phyloP scores from a whole-genome alignment of 768 basidiomycete species.

The Rhodotorula taiwanensis region DNA sequence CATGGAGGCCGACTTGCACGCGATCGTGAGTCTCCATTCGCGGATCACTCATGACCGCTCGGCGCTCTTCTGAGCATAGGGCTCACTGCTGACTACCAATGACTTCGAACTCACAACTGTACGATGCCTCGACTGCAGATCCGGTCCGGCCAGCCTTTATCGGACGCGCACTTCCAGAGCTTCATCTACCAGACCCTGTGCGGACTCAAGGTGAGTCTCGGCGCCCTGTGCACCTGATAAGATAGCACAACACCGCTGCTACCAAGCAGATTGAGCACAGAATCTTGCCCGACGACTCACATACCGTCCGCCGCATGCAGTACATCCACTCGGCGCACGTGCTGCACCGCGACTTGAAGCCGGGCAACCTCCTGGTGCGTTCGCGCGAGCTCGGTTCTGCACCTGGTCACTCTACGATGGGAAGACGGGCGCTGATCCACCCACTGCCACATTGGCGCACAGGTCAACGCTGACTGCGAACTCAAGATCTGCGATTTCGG shows the following conservation, averaged over 20 bases:
- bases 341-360: slow-evolving; percentile 51
- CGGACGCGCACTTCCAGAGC: slow-evolving; percentile 55
- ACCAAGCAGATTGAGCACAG: no score
- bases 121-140: slow-evolving; percentile 45
- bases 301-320: slow-evolving; percentile 33
- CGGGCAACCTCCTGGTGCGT: slow-evolving; percentile 47
- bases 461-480: slow-evolving; percentile 97
- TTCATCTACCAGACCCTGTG: slow-evolving; percentile 98
- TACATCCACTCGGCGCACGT: slow-evolving; percentile 51
- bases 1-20: slow-evolving; percentile 99
- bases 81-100: neutral
- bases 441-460: slow-evolving; percentile 49
- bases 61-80: no score
- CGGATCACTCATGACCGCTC: no score
- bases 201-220: slow-evolving; percentile 66
- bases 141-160: slow-evolving; percentile 49
- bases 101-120: no score
- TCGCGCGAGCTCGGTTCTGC: no score
- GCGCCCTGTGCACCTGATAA: neutral
- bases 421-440: no score
- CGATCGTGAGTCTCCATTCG: slow-evolving; percentile 60
- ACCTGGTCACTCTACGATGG: no score
- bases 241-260: no score
- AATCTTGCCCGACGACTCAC: no score
- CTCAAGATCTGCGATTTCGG: slow-evolving; percentile 99